These are phyloP conservation scores for Blastobotrys raffinosifermentans DNA, from an alignment of 1,139 yeast species.

Conservation along the genomic window DNA sequence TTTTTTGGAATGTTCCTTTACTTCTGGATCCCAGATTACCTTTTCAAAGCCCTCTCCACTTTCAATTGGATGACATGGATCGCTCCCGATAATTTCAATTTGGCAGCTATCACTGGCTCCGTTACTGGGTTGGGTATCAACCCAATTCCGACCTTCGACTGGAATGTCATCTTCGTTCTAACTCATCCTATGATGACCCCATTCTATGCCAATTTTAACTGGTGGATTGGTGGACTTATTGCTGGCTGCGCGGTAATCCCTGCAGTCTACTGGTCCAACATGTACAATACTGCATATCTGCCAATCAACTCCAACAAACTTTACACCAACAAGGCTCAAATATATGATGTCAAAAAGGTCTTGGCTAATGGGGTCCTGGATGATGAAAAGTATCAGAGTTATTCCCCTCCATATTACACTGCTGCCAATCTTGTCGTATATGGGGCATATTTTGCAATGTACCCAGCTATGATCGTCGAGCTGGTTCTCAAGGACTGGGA, in stretches of 20 bases:
- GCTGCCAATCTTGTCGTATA: slow-evolving; percentile 35
- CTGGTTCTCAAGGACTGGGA: slow-evolving; percentile 5
- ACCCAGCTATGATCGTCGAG: too few species aligned
- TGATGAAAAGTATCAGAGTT: slow-evolving; percentile 26
- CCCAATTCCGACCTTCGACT: slow-evolving; percentile 50
- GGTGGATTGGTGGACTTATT: slow-evolving; percentile 39
- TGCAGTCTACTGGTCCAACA: slow-evolving; percentile 42
- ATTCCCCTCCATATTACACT: slow-evolving; percentile 42
- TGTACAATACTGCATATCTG: slow-evolving; percentile 36
- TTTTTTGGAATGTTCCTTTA: slow-evolving; percentile 43
- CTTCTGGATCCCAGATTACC: slow-evolving; percentile 54
- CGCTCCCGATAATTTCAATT: slow-evolving; percentile 46
- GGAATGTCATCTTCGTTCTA: slow-evolving; percentile 40
- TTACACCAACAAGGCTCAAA: slow-evolving; percentile 43
- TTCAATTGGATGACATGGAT: slow-evolving; percentile 69
- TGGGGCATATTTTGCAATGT: slow-evolving; percentile 24
- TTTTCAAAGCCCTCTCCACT: slow-evolving; percentile 46
- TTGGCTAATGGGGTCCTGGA: slow-evolving; percentile 37
- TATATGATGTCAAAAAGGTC: slow-evolving; percentile 39
- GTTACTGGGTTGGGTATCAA: slow-evolving; percentile 55
- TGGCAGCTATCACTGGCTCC: slow-evolving; percentile 52
- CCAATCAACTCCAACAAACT: slow-evolving; percentile 48
- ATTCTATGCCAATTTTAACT: slow-evolving; percentile 42
- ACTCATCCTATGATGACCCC: slow-evolving; percentile 41
- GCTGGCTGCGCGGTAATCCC: slow-evolving; percentile 39